Evolutionary conservation across 352 stramenopile species (phyloP), one percentile per base, ranked within the genome.

Genomic region (Globisporangium yorkense): DNA sequence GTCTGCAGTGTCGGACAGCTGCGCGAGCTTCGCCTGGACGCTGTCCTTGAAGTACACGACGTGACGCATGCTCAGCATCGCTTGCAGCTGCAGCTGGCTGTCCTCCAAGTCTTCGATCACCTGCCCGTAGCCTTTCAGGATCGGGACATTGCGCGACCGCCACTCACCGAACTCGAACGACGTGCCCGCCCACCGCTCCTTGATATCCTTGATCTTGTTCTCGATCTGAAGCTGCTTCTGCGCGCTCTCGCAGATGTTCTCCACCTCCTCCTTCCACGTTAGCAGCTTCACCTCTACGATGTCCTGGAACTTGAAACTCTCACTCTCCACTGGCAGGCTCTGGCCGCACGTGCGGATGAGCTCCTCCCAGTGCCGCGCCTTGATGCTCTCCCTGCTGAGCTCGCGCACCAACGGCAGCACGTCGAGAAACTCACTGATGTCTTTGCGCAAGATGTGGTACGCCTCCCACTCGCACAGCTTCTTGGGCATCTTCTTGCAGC

Each of bases 181-280:
- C 27, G 80, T 81, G 1, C 67, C 59, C 1, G 78, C 68, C 89
- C 89, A 97, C 9, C 72, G 66, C 56, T 96, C 88, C 44, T 89
- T 95, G 51, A 97, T 78, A 35, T 96, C 89, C 15, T 74, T 71
- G 41, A 97, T 74, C 63, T 96, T 96, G 39, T 79, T 82, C 57
- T 96, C 89, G 54, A 97, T 97, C 33, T 86, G 73, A 9, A 96
- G 58, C 55, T 97, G 88, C 61, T 97, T 97, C 57, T 96, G 84
- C 3, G 89, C 89, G 43, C 81, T 89, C 57, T 97, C 89, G 51
- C 84, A 96, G 56, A 97, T 94, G 55, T 94, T 83, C 57, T 92
- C 83, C 46, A 92, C 74, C 12, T 89, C 79, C 51, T 89, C 81
- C 62, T 94, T 94, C 67, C 79, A 92, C 6, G 70, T 68, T 9